Conservation (phyloP, 129 eudicot genomes). For the Flaveria robusta region DNA sequence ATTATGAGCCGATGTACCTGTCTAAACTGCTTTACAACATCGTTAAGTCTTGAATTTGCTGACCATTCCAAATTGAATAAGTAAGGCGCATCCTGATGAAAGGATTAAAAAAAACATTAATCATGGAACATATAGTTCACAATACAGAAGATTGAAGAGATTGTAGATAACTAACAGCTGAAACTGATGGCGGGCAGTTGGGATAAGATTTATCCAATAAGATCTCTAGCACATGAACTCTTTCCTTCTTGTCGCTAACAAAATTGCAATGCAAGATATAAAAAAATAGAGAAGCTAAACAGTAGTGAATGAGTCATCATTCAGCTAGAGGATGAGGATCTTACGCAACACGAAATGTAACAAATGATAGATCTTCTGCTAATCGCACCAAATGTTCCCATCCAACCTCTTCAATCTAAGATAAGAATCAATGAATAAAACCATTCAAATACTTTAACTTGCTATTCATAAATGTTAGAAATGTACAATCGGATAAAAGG, state of each 20-base stretch:
- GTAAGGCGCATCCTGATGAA: slow-evolving; percentile 70
- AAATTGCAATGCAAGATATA: slow-evolving; percentile 3
- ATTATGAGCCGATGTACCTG: slow-evolving; percentile 43
- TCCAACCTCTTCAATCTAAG: slow-evolving; percentile 84
- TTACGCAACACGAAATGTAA: slow-evolving; percentile 65
- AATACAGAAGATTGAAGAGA: slow-evolving; percentile 5
- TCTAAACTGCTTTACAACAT: slow-evolving; percentile 66
- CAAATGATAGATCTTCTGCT: slow-evolving; percentile 56
- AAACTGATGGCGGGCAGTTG: slow-evolving; percentile 56
- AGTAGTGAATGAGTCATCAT: slow-evolving; percentile 1
- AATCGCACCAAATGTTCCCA: slow-evolving; percentile 74
- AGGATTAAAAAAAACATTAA: not conserved
- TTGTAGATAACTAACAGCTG: slow-evolving; percentile 60
- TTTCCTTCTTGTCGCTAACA: slow-evolving; percentile 66
- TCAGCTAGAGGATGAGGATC: slow-evolving; percentile 25
- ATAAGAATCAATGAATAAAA: slow-evolving; percentile 15
- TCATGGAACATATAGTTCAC: not conserved
- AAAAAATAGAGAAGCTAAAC: not conserved
- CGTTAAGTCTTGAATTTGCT: slow-evolving; percentile 55
- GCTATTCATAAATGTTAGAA: not conserved
- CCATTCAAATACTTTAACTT: not conserved
- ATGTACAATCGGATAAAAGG: not conserved
- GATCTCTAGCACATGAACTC: slow-evolving; percentile 73
- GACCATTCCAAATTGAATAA: slow-evolving; percentile 62
- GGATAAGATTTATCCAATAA: slow-evolving; percentile 59